These are phyloP conservation scores for Epichloe gansuensis DNA, from an alignment of 2,329 filamentous ascomycete genomes.

Conservation along the genomic window DNA sequence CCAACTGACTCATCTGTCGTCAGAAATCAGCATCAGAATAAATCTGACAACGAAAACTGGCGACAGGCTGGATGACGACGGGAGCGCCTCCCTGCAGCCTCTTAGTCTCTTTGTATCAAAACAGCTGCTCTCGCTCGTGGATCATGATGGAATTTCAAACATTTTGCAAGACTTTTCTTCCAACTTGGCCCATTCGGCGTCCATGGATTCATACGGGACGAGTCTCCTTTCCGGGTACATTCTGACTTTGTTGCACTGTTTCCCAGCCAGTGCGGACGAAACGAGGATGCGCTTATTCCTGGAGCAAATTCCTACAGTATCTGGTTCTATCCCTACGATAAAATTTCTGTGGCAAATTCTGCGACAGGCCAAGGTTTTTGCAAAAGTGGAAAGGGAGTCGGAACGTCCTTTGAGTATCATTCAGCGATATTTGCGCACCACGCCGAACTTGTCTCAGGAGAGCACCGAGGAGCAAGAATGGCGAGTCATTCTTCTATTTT, in stretches of 20 bases:
- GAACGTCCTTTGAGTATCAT: constrained; percentile 18
- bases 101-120: constrained; percentile 47
- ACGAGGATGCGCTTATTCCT: constrained; percentile 91
- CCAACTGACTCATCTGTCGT: constrained; percentile 38
- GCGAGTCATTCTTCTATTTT: constrained; percentile 77
- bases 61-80: constrained; percentile 6
- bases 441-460: constrained; percentile 15
- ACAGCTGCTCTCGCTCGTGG: constrained; percentile 58
- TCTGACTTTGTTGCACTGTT: constrained; percentile 71
- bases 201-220: constrained; percentile 25
- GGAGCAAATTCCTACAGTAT: constrained; percentile 20
- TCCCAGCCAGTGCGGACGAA: constrained; percentile 69
- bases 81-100: constrained; percentile 6
- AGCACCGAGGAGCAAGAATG: constrained; percentile 47
- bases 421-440: constrained; percentile 17
- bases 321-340: constrained; percentile 43
- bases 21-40: constrained; percentile 31
- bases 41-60: constrained; percentile 3
- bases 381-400: constrained; percentile 17
- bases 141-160: constrained; percentile 57
- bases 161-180: constrained; percentile 22
- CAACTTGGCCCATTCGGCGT: constrained; percentile 18
- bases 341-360: constrained; percentile 69
- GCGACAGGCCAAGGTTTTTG: constrained; percentile 29
- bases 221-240: constrained; percentile 75